Percentiles rank a stretch among this genome's conserved stretches.
Evolutionary conservation across 1,284 basidiomycete species (phyloP).

Genomic region (Moesziomyces antarcticus): DNA sequence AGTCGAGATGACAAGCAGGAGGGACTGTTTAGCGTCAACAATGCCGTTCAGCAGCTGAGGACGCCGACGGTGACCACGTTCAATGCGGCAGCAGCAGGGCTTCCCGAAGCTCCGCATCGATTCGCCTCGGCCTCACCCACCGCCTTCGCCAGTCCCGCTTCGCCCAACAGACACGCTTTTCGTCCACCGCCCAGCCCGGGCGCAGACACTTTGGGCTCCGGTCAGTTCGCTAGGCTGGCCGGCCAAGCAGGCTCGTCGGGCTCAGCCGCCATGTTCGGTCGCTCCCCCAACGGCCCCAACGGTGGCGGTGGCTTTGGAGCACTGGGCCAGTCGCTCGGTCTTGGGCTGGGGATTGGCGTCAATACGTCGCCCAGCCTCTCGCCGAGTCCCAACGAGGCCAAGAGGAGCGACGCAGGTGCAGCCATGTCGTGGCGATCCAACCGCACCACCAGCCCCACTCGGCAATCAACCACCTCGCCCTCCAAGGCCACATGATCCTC

Average conservation of each 20-base stretch:
- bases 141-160: conserved; percentile 2
- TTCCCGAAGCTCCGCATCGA: background rate
- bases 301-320: conserved; percentile 2
- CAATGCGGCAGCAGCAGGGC: background rate
- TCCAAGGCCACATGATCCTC: conserved; percentile 13
- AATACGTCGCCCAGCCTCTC: conserved; percentile 5
- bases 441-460: conserved; percentile 16
- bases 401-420: conserved; percentile 2
- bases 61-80: conserved; percentile 15
- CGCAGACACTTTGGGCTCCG: background rate
- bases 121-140: background rate
- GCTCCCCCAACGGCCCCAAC: conserved; percentile 6
- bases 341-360: conserved; percentile 5
- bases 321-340: conserved; percentile 31
- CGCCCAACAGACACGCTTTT: conserved; percentile 11
- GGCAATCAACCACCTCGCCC: conserved; percentile 18
- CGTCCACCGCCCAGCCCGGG: conserved; percentile 6
- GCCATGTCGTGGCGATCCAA: conserved; percentile 20
- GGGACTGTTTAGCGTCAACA: conserved; percentile 15
- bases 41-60: conserved; percentile 15
- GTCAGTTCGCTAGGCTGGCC: conserved; percentile 6
- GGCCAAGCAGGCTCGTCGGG: conserved; percentile 5
- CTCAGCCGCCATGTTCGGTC: background rate
- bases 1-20: conserved; percentile 6
- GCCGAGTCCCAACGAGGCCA: conserved; percentile 6